Evolutionary conservation across 805 yeast species (phyloP).

Genomic region (Candida xyloterini): DNA sequence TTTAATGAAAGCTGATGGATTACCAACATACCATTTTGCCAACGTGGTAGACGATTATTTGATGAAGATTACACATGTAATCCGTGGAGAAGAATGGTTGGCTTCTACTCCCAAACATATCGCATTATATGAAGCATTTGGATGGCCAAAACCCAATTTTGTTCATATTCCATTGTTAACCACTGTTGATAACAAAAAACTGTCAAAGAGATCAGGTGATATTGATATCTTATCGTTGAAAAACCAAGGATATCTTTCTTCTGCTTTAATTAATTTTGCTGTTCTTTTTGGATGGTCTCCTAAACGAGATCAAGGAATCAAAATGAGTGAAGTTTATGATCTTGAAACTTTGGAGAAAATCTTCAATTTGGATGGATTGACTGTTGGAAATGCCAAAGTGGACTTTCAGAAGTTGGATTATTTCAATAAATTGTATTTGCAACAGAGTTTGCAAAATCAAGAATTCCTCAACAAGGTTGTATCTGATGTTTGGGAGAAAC

Average conservation of each 20-base stretch:
- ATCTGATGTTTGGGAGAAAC: conserved; percentile 26
- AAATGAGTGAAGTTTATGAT: conserved; percentile 49
- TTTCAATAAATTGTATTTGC: conserved; percentile 73
- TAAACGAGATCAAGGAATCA: conserved; percentile 48
- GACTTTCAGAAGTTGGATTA: conserved; percentile 69
- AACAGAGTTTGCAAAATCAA: conserved; percentile 39
- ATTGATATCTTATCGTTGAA: conserved; percentile 61
- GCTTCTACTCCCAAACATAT: conserved; percentile 94
- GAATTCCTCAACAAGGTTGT: conserved; percentile 37
- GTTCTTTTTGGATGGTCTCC: conserved; percentile 97
- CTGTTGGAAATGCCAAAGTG: conserved; percentile 93
- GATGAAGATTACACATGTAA: conserved; percentile 90
- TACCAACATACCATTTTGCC: conserved; percentile 97
- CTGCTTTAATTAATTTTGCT: conserved; percentile 81
- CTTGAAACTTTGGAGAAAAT: conserved; percentile 48
- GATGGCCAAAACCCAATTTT: conserved; percentile 78
- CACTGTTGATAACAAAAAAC: conserved; percentile 64
- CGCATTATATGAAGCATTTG: conserved; percentile 80
- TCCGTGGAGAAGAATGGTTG: conserved; percentile 97
- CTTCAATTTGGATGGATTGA: conserved; percentile 70
- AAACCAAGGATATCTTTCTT: conserved; percentile 70
- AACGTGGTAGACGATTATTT: conserved; percentile 92
- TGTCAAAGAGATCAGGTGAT: conserved; percentile 85
- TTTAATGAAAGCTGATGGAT: conserved; percentile 84
- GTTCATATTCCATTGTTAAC: conserved; percentile 91